phyloP scores from a whole-genome alignment of 371 early-diverging fungal species.

The Saksenaea oblongispora region DNA sequence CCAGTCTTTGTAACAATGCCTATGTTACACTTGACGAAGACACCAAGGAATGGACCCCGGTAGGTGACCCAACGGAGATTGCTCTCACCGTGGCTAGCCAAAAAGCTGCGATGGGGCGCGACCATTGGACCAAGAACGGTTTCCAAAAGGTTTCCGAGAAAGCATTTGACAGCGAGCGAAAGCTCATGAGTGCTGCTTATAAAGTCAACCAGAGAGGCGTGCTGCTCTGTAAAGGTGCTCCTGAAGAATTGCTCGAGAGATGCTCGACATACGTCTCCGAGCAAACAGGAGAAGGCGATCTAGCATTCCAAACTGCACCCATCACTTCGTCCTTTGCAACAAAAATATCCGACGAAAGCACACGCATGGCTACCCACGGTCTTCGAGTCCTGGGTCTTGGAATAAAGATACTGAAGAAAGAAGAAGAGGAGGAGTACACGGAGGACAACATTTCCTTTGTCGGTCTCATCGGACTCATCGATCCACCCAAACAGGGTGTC shows the following conservation, averaged over 20 bases:
- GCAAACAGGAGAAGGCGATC: neutral
- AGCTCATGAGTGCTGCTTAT: slow-evolving; percentile 85
- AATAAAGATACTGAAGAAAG: slow-evolving; percentile 38
- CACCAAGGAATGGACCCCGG: slow-evolving; percentile 63
- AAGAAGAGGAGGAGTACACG: slow-evolving; percentile 19
- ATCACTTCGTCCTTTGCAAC: slow-evolving; percentile 69
- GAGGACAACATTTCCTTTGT: slow-evolving; percentile 69
- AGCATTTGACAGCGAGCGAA: slow-evolving; percentile 85
- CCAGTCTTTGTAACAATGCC: slow-evolving; percentile 72
- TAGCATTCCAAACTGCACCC: slow-evolving; percentile 20
- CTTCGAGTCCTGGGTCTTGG: slow-evolving; percentile 62
- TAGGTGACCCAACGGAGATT: slow-evolving; percentile 86
- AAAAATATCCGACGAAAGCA: slow-evolving; percentile 67
- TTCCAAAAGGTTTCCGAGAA: slow-evolving; percentile 50
- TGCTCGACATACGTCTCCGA: slow-evolving; percentile 58
- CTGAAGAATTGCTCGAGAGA: slow-evolving; percentile 78
- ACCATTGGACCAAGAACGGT: slow-evolving; percentile 26
- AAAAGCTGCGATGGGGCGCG: slow-evolving; percentile 50
- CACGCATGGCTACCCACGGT: slow-evolving; percentile 83
- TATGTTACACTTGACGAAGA: slow-evolving; percentile 59
- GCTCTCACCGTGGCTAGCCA: slow-evolving; percentile 63
- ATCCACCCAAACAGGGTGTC: slow-evolving; percentile 86
- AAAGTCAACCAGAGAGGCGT: slow-evolving; percentile 33
- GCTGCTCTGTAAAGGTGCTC: slow-evolving; percentile 87
- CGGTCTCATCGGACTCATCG: slow-evolving; percentile 90